Evolutionary conservation across 768 basidiomycete species (phyloP).

Genomic region (Pisolithus albus): DNA sequence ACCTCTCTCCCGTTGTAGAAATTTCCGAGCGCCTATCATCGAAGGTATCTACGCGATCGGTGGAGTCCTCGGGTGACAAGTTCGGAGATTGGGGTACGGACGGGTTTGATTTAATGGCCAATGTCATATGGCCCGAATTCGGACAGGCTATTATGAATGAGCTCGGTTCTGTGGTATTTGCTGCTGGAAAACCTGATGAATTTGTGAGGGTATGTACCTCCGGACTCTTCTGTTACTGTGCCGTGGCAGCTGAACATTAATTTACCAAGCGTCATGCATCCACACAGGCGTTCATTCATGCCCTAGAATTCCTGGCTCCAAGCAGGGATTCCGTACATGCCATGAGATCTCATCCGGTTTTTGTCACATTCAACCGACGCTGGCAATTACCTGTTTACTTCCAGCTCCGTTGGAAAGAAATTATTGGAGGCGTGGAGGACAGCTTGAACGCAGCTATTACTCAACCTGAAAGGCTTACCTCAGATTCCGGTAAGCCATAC

Average conservation of each 20-base stretch:
- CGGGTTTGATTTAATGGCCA: slow-evolving; percentile 79
- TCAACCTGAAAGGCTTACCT: slow-evolving; percentile 25
- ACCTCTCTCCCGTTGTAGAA: slow-evolving; percentile 69
- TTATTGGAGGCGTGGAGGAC: slow-evolving; percentile 72
- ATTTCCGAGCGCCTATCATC: slow-evolving; percentile 61
- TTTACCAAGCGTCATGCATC: slow-evolving; percentile 69
- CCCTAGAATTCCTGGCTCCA: slow-evolving; percentile 78
- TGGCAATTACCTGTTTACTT: slow-evolving; percentile 99
- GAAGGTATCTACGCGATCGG: slow-evolving; percentile 34
- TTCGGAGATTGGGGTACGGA: slow-evolving; percentile 11
- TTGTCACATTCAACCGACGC: slow-evolving; percentile 64
- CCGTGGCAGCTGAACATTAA: slow-evolving; percentile 1
- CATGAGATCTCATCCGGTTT: slow-evolving; percentile 70
- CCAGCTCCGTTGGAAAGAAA: slow-evolving; percentile 95
- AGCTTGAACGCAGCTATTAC: slow-evolving; percentile 40
- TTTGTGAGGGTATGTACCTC: slow-evolving; percentile 68
- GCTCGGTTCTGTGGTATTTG: slow-evolving; percentile 75
- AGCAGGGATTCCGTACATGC: slow-evolving; percentile 60
- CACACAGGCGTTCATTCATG: slow-evolving; percentile 73
- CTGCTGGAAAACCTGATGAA: slow-evolving; percentile 86
- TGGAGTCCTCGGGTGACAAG: slow-evolving; percentile 6
- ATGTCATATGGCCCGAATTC: slow-evolving; percentile 86
- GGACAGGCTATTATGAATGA: slow-evolving; percentile 77
- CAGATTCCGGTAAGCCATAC: slow-evolving; percentile 34
- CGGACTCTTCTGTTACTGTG: neutral